Conservation (phyloP, 495 filamentous ascomycete species). For the Entonaema liquescens region DNA sequence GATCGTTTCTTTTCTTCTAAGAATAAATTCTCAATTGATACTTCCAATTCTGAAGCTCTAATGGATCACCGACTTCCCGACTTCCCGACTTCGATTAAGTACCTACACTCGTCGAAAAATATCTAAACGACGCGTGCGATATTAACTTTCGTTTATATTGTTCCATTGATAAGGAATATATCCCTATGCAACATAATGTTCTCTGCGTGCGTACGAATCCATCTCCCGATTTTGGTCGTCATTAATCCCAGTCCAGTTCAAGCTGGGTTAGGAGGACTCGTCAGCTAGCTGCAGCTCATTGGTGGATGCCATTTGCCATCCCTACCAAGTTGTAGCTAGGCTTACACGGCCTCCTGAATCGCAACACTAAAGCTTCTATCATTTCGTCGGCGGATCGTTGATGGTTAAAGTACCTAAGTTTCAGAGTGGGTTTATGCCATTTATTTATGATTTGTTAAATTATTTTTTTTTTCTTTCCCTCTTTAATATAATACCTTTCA, state of each 20-base stretch:
- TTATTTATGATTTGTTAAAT: neutral
- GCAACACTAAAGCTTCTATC: constrained; percentile 10
- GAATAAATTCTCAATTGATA: neutral
- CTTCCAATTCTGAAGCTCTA: neutral
- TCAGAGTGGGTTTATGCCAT: neutral
- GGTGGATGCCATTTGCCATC: constrained; percentile 22
- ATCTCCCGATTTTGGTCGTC: constrained; percentile 17
- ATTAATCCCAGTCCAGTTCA: constrained; percentile 17
- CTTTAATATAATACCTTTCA: neutral
- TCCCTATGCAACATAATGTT: neutral
- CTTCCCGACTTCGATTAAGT: neutral
- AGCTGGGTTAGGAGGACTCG: constrained; percentile 47
- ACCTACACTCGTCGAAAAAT: neutral
- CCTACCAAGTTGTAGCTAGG: constrained; percentile 13
- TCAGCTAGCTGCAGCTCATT: constrained; percentile 49
- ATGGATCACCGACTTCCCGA: neutral
- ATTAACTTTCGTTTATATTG: neutral
- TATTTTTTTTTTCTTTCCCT: neutral
- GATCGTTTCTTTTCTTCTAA: neutral
- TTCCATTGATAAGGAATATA: neutral
- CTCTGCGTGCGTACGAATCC: constrained; percentile 23
- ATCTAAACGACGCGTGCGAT: neutral
- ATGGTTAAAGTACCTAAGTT: constrained; percentile 2
- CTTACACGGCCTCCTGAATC: constrained; percentile 35
- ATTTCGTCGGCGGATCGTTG: constrained; percentile 14